These are phyloP conservation scores for Pichia sporocuriosa DNA, from an alignment of 805 yeast genomes.

Conservation along the genomic window DNA sequence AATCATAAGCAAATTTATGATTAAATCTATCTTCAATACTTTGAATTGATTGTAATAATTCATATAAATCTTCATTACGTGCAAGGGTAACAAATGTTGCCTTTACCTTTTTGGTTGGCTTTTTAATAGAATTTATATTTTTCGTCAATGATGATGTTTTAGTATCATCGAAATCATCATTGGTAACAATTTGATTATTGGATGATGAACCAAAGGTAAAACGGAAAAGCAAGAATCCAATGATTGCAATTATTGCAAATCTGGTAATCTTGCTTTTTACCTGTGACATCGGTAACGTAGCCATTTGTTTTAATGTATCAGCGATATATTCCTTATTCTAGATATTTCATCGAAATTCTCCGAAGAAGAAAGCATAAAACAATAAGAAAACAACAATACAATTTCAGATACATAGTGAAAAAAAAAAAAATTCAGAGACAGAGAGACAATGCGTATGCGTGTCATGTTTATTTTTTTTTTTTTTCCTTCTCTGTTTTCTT, in stretches of 20 bases:
- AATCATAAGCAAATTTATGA: slow-evolving; percentile 71
- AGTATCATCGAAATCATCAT: neutral
- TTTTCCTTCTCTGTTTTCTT: no score
- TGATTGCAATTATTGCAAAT: neutral
- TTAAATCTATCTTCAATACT: slow-evolving; percentile 87
- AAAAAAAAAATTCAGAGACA: no score
- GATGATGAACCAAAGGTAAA: neutral
- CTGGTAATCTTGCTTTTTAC: neutral
- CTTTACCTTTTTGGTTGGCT: slow-evolving; percentile 4
- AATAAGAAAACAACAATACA: no score
- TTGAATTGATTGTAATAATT: slow-evolving; percentile 55
- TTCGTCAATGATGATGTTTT: neutral
- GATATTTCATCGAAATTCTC: no score
- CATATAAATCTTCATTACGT: slow-evolving; percentile 59
- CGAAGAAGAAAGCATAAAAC: no score
- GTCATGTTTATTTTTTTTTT: neutral
- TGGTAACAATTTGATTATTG: neutral
- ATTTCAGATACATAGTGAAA: no score
- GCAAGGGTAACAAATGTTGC: slow-evolving; percentile 61
- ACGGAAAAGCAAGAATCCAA: neutral
- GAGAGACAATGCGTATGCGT: no score
- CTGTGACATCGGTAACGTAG: slow-evolving; percentile 1
- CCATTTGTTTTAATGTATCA: no score
- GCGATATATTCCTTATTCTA: no score
- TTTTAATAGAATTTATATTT: neutral